phyloP scores from a whole-genome alignment of 331 rosid species.

The Rhamnella rubrinervis region DNA sequence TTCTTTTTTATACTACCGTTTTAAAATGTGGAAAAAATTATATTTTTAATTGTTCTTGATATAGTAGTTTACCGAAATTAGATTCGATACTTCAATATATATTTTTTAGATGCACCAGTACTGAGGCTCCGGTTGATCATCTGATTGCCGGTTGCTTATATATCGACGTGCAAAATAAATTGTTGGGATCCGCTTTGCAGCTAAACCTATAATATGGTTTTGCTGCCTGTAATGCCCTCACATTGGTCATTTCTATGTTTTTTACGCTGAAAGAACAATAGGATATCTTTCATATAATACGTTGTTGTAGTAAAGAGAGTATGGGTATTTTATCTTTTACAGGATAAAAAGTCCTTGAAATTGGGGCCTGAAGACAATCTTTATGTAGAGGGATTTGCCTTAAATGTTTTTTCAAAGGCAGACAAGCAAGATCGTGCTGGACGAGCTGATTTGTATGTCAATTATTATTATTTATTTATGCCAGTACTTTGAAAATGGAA shows the following conservation, averaged over 20 bases:
- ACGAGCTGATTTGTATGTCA: conserved; percentile 83
- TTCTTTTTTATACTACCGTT: not conserved
- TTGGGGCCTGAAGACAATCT: conserved; percentile 88
- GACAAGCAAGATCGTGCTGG: conserved; percentile 99
- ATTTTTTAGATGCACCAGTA: conserved; percentile 14
- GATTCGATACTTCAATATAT: not conserved
- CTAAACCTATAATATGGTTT: conserved; percentile 3
- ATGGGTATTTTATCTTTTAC: not conserved
- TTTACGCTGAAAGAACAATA: conserved; percentile 1
- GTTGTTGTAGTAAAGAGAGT: not conserved
- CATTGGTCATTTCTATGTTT: not conserved
- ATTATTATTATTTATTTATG: conserved; percentile 4
- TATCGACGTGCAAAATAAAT: conserved; percentile 3
- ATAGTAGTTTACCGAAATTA: too few species aligned
- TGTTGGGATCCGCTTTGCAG: conserved; percentile 21
- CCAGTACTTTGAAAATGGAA: conserved; percentile 3
- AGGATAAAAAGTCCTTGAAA: conserved; percentile 86
- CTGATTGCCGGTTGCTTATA: conserved; percentile 16
- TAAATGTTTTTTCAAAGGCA: conserved; percentile 85
- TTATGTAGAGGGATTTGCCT: conserved; percentile 92
- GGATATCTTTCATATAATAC: not conserved
- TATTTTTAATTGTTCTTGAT: too few species aligned
- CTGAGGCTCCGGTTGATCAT: conserved; percentile 11
- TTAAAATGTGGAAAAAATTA: too few species aligned
- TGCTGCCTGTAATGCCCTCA: conserved; percentile 29